A percentile compares a stretch with the other conserved stretches of the same genome.
Evolutionary conservation across 2,329 filamentous ascomycete species (phyloP).

Genomic region (Alternaria longipes): DNA sequence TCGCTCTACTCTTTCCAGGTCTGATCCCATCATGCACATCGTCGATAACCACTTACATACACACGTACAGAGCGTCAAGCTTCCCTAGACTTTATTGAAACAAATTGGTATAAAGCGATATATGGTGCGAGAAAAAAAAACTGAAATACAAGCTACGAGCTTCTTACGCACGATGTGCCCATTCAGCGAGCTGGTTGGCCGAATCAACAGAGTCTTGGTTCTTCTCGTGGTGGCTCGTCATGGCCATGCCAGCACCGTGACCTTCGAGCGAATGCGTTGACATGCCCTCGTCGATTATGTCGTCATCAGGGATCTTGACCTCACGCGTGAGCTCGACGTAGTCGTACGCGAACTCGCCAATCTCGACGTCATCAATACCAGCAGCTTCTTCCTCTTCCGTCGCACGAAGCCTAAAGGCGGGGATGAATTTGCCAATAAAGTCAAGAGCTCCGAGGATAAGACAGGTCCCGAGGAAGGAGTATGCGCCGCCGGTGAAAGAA

Average conservation of each 20-base stretch:
- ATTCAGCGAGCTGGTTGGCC: constrained; percentile 46
- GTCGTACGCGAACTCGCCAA: constrained; percentile 95
- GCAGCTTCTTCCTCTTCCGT: constrained; percentile 81
- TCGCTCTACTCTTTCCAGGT: not conserved
- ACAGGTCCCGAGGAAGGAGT: constrained; percentile 81
- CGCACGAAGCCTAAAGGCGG: constrained; percentile 77
- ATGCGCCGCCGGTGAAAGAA: constrained; percentile 76
- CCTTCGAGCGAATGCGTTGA: constrained; percentile 45
- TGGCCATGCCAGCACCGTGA: constrained; percentile 39
- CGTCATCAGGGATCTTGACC: constrained; percentile 41
- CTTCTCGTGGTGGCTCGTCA: constrained; percentile 47
- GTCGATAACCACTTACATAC: constrained; percentile 5
- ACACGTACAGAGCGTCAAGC: constrained; percentile 1
- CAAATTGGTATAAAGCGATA: constrained; percentile 23
- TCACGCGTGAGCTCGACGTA: constrained; percentile 86
- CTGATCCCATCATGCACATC: not conserved
- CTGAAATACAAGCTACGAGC: not conserved
- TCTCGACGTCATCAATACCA: constrained; percentile 88
- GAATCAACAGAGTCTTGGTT: constrained; percentile 50
- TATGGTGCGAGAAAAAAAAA: not conserved
- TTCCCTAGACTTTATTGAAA: not conserved
- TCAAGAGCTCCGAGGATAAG: constrained; percentile 69
- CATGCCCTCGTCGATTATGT: constrained; percentile 43
- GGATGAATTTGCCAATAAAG: constrained; percentile 80
- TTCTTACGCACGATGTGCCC: constrained; percentile 44